Evolutionary conservation across 2,329 filamentous ascomycete genomes (phyloP).

Genomic region (Colletotrichum lini): DNA sequence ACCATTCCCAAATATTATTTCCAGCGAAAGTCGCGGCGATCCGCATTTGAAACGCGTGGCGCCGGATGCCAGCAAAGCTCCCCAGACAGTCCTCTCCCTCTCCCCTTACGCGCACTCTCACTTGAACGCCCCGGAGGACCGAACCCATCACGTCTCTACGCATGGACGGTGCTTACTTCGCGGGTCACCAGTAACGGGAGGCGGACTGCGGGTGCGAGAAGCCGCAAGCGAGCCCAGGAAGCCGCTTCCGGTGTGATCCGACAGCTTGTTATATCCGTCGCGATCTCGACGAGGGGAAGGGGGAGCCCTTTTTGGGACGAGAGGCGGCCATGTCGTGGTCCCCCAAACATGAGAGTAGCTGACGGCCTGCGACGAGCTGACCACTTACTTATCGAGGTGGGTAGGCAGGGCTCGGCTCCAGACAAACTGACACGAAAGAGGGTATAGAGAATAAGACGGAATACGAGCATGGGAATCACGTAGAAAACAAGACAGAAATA

Average conservation of each 20-base stretch:
- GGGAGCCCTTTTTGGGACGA: background rate
- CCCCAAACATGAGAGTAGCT: background rate
- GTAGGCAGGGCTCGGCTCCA: background rate
- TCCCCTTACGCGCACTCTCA: background rate
- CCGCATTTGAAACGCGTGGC: conserved; percentile 33
- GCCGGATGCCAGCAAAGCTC: background rate
- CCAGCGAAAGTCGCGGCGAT: conserved; percentile 16
- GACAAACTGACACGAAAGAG: background rate
- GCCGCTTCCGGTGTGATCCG: background rate
- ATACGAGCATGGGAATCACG: background rate
- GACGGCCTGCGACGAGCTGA: conserved; percentile 6
- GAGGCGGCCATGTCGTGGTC: conserved; percentile 11
- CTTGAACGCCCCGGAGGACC: background rate
- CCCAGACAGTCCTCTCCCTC: background rate
- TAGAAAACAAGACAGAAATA: background rate
- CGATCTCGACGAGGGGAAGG: conserved; percentile 17
- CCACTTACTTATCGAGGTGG: background rate
- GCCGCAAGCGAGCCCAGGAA: background rate
- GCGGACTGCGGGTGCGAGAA: background rate
- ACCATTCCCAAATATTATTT: background rate
- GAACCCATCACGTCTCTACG: background rate
- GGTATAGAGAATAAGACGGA: background rate
- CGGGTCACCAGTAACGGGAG: background rate
- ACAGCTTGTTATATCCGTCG: conserved; percentile 4
- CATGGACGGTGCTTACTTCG: background rate